phyloP scores from a whole-genome alignment of 2,329 filamentous ascomycete species.

The Penicillium fuscoglaucum region DNA sequence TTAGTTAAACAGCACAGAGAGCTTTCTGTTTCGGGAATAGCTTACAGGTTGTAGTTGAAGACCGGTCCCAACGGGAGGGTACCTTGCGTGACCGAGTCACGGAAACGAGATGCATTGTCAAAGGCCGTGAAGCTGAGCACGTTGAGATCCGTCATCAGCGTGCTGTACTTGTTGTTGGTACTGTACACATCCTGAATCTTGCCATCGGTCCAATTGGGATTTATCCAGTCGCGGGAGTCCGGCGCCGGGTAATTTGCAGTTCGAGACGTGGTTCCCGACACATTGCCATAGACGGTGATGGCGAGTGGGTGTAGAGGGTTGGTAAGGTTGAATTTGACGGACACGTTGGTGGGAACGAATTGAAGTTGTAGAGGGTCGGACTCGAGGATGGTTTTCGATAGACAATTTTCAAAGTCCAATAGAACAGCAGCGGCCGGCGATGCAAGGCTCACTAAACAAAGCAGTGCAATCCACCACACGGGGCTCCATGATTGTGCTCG shows the following conservation, averaged over 20 bases:
- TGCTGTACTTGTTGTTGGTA: slow-evolving; percentile 64
- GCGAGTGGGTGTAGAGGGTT: slow-evolving; percentile 65
- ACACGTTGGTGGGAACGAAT: slow-evolving; percentile 73
- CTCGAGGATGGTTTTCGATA: slow-evolving; percentile 60
- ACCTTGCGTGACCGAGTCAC: slow-evolving; percentile 58
- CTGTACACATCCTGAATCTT: slow-evolving; percentile 72
- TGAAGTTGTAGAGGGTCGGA: slow-evolving; percentile 66
- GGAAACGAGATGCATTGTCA: slow-evolving; percentile 63
- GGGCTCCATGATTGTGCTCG: slow-evolving; percentile 12
- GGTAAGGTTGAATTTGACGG: slow-evolving; percentile 69
- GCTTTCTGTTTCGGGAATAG: not conserved
- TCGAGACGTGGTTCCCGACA: slow-evolving; percentile 66
- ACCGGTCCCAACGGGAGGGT: slow-evolving; percentile 74
- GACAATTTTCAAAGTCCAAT: slow-evolving; percentile 81
- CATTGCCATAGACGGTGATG: slow-evolving; percentile 86
- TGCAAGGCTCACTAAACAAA: slow-evolving; percentile 26
- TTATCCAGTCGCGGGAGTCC: slow-evolving; percentile 61
- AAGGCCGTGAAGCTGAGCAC: slow-evolving; percentile 77
- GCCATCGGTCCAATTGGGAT: slow-evolving; percentile 63
- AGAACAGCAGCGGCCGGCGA: slow-evolving; percentile 62
- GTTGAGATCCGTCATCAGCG: slow-evolving; percentile 69
- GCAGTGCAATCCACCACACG: slow-evolving; percentile 20
- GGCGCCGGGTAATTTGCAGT: slow-evolving; percentile 59
- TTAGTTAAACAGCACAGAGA: slow-evolving; percentile 3
- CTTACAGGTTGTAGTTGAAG: slow-evolving; percentile 61